Conservation (phyloP, 106 monocot genomes). For the Vanilla planifolia region DNA sequence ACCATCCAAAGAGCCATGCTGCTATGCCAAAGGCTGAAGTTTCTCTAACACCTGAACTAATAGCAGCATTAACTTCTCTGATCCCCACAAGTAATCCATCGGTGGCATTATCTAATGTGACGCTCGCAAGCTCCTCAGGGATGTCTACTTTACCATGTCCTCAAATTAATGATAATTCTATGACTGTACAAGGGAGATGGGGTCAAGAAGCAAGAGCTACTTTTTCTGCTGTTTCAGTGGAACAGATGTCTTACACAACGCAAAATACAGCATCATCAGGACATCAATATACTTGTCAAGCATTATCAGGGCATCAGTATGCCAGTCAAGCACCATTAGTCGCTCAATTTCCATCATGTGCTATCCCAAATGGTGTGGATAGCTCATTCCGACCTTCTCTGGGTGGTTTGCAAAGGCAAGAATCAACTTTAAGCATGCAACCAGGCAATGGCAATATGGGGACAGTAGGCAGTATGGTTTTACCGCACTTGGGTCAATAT, state of each 20-base stretch:
- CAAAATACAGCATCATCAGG: conserved; percentile 21
- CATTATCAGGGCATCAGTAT: no score
- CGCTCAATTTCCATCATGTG: conserved; percentile 25
- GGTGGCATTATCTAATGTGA: conserved; percentile 16
- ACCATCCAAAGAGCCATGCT: conserved; percentile 11
- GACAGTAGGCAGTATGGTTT: background rate
- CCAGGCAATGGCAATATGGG: conserved; percentile 6
- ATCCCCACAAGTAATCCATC: conserved; percentile 36
- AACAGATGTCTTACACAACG: conserved; percentile 3
- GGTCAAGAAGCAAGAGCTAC: conserved; percentile 23
- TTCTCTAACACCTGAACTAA: conserved; percentile 59
- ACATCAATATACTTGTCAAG: no score
- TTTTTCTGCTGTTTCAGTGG: conserved; percentile 1
- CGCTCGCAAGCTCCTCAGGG: conserved; percentile 10
- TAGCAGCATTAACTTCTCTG: conserved; percentile 59
- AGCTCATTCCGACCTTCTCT: conserved; percentile 3
- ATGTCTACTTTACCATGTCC: conserved; percentile 9
- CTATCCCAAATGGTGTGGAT: conserved; percentile 18
- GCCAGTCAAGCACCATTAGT: conserved; percentile 8
- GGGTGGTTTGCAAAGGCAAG: conserved; percentile 19
- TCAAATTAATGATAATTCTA: conserved; percentile 16
- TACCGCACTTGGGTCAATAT: background rate
- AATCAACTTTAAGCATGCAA: conserved; percentile 13
- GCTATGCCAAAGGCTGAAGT: conserved; percentile 19
- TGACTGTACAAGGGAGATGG: conserved; percentile 24